Conservation (phyloP, 1,139 yeast genomes). For the Dujonia santamariae region DNA sequence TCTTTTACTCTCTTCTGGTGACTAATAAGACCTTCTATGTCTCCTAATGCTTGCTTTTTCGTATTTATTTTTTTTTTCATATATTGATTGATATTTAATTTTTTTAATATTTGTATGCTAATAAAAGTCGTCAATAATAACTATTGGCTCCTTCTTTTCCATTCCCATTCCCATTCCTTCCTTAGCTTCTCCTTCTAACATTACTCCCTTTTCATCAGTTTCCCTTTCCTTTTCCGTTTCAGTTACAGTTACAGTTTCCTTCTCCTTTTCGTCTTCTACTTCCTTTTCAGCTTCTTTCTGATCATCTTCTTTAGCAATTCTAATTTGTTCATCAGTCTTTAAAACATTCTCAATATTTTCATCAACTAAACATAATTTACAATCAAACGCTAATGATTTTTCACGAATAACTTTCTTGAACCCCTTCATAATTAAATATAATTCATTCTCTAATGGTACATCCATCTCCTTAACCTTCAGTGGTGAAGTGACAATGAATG, state of each 20-base stretch:
- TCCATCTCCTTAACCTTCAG: constrained; percentile 18
- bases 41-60: too few species aligned
- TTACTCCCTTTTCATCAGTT: too few species aligned
- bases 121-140: too few species aligned
- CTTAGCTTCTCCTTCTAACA: too few species aligned
- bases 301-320: background rate
- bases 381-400: constrained; percentile 46
- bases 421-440: constrained; percentile 28
- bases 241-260: background rate
- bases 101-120: background rate
- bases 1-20: too few species aligned
- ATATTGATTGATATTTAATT: background rate
- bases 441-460: constrained; percentile 29
- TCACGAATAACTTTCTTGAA: constrained; percentile 31
- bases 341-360: constrained; percentile 28
- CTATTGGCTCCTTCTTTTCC: too few species aligned
- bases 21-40: too few species aligned
- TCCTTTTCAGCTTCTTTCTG: background rate
- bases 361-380: constrained; percentile 44
- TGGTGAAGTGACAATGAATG: constrained; percentile 42
- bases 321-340: constrained; percentile 24
- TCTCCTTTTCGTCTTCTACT: background rate
- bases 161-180: too few species aligned
- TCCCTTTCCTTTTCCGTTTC: too few species aligned
- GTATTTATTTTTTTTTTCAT: background rate